Evolutionary conservation across 2,329 filamentous ascomycete species (phyloP), one percentile per base, ranked within the genome.

Genomic region (Paecilomyces variotii): DNA sequence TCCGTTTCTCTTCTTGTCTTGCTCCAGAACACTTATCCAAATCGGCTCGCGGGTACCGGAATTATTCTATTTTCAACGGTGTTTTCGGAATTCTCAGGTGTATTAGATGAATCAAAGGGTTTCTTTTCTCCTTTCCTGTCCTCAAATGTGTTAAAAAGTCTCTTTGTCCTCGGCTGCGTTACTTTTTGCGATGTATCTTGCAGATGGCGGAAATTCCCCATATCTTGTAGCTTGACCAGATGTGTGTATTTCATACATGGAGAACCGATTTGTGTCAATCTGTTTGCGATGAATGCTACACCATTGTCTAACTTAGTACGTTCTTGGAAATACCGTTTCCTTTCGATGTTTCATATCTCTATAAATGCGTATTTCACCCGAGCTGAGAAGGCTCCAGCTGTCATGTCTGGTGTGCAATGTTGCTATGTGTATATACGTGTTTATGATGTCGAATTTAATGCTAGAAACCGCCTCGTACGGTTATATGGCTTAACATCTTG

Each of bases 41-140:
- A 45, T 25, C 34, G 32, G 28, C 19, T 35, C 35, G 28, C n/a
- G 28, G 19, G 54, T 26, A 30, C 19, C 19, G 53, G 30, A 56
- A 3, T 26, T n/a, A 6, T 57, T 56, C 35, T 60, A 53, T 53
- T 53, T 39, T 56, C 57, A n/a, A 30, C 34, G 51, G 59, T 55
- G 55, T 61, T 57, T 61, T 63, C 26, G 24, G 50, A 28, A 60
- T 58, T 64, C 58, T 64, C 61, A 58, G 63, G 61, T 68, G 66
- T 67, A 67, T 67, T 67, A 67, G 65, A 67, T 59, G 63, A 68
- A 64, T 66, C 55, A 56, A 65, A 62, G 61, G 35, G 59, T 45
- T 59, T 56, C 24, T 55, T 39, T 49, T 24, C 10, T 39, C 25
- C n/a, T 35, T 55, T 45, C 32, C 5, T 32, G 32, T 55, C 53